Evolutionary conservation across 2,329 filamentous ascomycete genomes (phyloP).

Genomic region (Cytospora piceicola): DNA sequence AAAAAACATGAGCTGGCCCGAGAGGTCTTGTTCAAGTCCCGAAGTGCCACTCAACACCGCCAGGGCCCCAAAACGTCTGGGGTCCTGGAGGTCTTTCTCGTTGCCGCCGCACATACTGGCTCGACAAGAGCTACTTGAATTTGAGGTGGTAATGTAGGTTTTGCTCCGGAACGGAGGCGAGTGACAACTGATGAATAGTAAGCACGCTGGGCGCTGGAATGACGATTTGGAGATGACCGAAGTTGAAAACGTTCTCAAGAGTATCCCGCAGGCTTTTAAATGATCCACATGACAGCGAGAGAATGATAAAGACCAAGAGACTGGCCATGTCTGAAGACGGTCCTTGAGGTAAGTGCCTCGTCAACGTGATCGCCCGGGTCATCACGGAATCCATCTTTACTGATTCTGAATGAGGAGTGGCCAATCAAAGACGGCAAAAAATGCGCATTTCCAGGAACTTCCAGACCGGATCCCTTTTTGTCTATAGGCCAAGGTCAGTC

Average conservation of each 20-base stretch:
- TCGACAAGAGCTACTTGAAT: not conserved
- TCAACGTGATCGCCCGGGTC: not conserved
- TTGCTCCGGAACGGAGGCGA: not conserved
- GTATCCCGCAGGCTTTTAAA: not conserved
- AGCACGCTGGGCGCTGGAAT: not conserved
- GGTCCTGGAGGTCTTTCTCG: conserved; percentile 22
- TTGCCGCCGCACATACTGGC: conserved; percentile 24
- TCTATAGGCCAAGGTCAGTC: conserved; percentile 5
- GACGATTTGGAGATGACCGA: not conserved
- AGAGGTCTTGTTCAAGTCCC: conserved; percentile 13
- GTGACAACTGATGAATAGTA: not conserved
- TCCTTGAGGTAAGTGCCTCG: conserved; percentile 17
- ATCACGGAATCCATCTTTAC: not conserved
- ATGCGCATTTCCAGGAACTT: conserved; percentile 10
- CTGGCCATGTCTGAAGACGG: not conserved
- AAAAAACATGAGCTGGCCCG: conserved; percentile 24
- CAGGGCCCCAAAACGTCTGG: conserved; percentile 24
- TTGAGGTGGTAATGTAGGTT: not conserved
- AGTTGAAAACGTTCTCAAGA: not conserved
- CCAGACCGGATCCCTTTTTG: conserved; percentile 1
- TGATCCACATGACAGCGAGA: not conserved
- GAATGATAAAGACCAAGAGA: not conserved
- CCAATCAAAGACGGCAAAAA: conserved; percentile 16
- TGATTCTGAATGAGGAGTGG: not conserved
- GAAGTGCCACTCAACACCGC: conserved; percentile 22